Evolutionary conservation across 306 rosid genomes (phyloP).

Genomic region (Acacia melanoxylon): DNA sequence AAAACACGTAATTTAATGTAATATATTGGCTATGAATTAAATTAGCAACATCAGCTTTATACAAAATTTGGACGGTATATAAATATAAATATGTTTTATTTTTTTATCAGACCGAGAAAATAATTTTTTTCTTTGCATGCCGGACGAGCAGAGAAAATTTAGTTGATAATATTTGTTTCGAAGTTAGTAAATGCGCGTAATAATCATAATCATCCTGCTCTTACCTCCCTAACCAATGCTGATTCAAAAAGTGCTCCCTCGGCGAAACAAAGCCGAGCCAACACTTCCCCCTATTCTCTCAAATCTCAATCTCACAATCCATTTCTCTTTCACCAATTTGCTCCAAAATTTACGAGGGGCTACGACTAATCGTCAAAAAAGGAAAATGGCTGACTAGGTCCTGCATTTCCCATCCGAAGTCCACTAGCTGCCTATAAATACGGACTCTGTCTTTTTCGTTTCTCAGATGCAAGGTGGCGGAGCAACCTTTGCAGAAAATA

Average conservation of each 20-base stretch:
- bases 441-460: background rate
- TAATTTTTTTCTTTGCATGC: no score
- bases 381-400: background rate
- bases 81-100: no score
- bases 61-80: no score
- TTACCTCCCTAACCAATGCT: no score
- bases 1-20: no score
- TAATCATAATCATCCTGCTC: background rate
- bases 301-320: background rate
- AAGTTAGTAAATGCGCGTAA: background rate
- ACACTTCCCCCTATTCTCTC: background rate
- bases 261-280: background rate
- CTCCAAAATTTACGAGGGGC: slow-evolving; percentile 18
- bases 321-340: slow-evolving; percentile 2
- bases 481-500: slow-evolving; percentile 11
- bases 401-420: slow-evolving; percentile 25
- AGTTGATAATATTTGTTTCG: background rate
- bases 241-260: background rate
- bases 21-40: no score
- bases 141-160: background rate
- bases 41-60: no score
- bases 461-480: slow-evolving; percentile 22
- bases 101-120: background rate
- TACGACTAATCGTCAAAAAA: background rate
- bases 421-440: background rate